phyloP scores from a whole-genome alignment of 495 filamentous ascomycete genomes.

The Aspergillus sclerotiicarbonarius region DNA sequence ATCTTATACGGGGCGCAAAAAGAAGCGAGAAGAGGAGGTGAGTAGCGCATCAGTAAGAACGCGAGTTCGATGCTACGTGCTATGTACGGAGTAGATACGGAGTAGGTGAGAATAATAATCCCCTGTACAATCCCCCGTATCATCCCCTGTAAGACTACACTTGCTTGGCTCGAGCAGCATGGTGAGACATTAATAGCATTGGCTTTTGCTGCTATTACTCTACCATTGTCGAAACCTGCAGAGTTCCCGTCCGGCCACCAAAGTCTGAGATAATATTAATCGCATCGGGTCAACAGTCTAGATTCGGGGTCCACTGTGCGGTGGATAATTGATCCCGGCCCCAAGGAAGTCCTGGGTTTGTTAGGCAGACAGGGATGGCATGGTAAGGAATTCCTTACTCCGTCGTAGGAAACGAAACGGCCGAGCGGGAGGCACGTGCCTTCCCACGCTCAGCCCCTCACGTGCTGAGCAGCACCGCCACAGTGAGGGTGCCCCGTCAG shows the following conservation, averaged over 20 bases:
- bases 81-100: no score
- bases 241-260: neutral
- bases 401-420: no score
- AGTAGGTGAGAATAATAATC: no score
- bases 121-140: no score
- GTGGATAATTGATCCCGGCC: neutral
- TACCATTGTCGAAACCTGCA: neutral
- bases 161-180: no score
- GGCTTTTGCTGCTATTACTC: no score
- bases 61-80: no score
- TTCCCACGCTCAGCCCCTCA: neutral
- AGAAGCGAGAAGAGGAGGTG: neutral
- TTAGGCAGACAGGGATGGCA: neutral
- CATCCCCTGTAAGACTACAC: no score
- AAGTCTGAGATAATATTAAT: neutral
- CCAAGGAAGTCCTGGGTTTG: neutral
- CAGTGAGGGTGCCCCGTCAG: constrained; percentile 2
- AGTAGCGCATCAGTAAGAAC: neutral
- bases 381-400: no score
- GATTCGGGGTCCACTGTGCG: neutral
- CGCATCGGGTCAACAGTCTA: neutral
- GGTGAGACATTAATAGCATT: no score
- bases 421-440: neutral
- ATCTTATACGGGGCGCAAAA: neutral
- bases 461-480: neutral